A percentile compares a stretch with the other conserved stretches of the same genome.
These are phyloP conservation scores for Phellopilus nigrolimitatus DNA, from an alignment of 1,284 basidiomycete genomes.

Conservation along the genomic window DNA sequence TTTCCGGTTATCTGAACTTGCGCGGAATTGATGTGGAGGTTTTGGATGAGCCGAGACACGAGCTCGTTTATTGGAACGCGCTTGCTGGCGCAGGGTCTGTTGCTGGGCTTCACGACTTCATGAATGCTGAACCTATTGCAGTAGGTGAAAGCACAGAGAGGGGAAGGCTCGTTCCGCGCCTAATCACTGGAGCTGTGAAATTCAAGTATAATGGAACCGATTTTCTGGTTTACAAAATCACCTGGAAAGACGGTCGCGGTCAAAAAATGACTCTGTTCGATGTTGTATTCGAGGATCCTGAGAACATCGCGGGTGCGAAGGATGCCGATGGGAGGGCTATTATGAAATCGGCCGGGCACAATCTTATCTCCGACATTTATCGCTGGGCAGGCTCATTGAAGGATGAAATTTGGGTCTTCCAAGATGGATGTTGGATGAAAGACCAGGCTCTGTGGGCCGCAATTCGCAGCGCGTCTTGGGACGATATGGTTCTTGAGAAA, in stretches of 20 bases:
- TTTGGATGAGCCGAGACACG: slow-evolving; percentile 16
- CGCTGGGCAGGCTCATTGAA: slow-evolving; percentile 25
- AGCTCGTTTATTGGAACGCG: slow-evolving; percentile 11
- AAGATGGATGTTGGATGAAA: slow-evolving; percentile 33
- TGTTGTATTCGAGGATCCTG: slow-evolving; percentile 23
- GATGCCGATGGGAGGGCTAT: slow-evolving; percentile 11
- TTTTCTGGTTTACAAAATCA: slow-evolving; percentile 23
- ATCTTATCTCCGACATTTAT: slow-evolving; percentile 30
- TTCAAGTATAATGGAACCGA: slow-evolving; percentile 22
- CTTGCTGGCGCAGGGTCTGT: slow-evolving; percentile 3
- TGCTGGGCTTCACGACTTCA: background rate
- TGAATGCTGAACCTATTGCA: background rate
- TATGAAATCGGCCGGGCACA: slow-evolving; percentile 19
- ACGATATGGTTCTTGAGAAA: slow-evolving; percentile 37
- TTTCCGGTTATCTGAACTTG: slow-evolving; percentile 22
- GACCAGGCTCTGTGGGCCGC: slow-evolving; percentile 34
- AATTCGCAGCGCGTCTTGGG: slow-evolving; percentile 34
- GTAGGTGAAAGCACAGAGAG: background rate
- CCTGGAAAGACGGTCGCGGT: slow-evolving; percentile 20
- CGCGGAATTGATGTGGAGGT: slow-evolving; percentile 10
- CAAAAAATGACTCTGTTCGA: slow-evolving; percentile 20
- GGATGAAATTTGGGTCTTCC: slow-evolving; percentile 38
- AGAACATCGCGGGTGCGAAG: background rate
- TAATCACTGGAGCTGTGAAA: slow-evolving; percentile 19
- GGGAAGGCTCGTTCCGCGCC: background rate